phyloP scores from a whole-genome alignment of 306 rosid genomes.

The Ammopiptanthus mongolicus region DNA sequence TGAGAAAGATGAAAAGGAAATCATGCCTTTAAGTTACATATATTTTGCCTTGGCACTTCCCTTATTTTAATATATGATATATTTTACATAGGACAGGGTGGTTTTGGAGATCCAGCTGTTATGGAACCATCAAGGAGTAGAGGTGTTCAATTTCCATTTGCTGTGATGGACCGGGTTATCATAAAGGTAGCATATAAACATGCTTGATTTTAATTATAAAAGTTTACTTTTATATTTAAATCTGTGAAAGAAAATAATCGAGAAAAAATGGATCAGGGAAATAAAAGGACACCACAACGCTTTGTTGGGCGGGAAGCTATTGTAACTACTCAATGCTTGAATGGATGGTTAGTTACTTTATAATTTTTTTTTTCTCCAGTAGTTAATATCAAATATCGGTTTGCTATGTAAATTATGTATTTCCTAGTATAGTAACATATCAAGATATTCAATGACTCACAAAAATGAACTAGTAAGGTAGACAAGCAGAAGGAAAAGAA shows the following conservation, averaged over 20 bases:
- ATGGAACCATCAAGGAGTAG: conserved; percentile 67
- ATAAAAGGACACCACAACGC: conserved; percentile 95
- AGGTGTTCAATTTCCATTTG: conserved; percentile 97
- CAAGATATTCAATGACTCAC: neutral
- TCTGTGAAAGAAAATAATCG: conserved; percentile 21
- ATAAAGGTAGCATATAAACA: conserved; percentile 62
- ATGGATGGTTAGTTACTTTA: conserved; percentile 80
- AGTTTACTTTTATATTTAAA: neutral
- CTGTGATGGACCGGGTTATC: conserved; percentile 84
- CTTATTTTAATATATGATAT: conserved; percentile 14
- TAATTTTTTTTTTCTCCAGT: neutral
- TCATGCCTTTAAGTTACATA: neutral
- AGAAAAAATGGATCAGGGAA: conserved; percentile 62
- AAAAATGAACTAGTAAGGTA: neutral
- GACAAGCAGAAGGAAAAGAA: neutral
- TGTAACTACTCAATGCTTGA: conserved; percentile 96
- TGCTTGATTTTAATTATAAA: neutral
- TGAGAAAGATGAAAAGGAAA: conserved; percentile 2
- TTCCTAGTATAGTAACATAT: neutral
- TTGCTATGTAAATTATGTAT: neutral
- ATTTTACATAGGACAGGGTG: conserved; percentile 66
- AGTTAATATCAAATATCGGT: conserved; percentile 6
- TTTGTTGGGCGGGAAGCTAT: conserved; percentile 98
- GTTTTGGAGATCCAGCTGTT: conserved; percentile 58
- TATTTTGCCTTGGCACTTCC: conserved; percentile 18